Percentiles rank a stretch among this genome's conserved stretches.
phyloP scores from a whole-genome alignment of 2,329 filamentous ascomycete genomes.

The Xylariaceae sp. region DNA sequence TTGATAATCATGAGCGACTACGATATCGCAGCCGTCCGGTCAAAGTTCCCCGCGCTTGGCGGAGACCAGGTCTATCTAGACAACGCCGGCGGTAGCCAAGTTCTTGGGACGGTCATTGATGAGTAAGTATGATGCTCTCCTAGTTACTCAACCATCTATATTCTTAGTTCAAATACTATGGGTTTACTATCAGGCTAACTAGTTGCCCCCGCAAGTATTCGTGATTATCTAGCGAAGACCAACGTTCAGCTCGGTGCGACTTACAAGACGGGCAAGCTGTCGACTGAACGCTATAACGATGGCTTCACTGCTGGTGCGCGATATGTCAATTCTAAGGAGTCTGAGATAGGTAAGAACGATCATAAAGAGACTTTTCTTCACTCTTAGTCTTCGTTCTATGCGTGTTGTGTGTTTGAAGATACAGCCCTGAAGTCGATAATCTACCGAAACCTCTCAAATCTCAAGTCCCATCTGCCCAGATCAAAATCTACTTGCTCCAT shows the following conservation, averaged over 20 bases:
- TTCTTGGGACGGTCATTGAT: conserved; percentile 62
- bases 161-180: too few species aligned
- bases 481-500: not conserved
- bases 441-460: not conserved
- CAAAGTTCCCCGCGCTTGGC: conserved; percentile 64
- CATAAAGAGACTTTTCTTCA: not conserved
- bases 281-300: conserved; percentile 55
- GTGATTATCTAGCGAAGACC: conserved; percentile 59
- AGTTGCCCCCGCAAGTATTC: conserved; percentile 54
- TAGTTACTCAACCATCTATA: too few species aligned
- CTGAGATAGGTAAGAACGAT: conserved; percentile 57
- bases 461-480: not conserved
- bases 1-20: conserved; percentile 38
- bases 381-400: not conserved
- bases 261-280: conserved; percentile 57
- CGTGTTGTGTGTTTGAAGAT: too few species aligned
- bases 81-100: conserved; percentile 74
- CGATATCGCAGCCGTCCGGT: conserved; percentile 52
- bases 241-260: conserved; percentile 75
- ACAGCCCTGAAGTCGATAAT: too few species aligned
- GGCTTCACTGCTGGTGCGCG: conserved; percentile 63
- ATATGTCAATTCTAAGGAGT: conserved; percentile 64
- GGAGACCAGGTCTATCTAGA: conserved; percentile 70
- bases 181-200: too few species aligned
- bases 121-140: conserved; percentile 44